A percentile compares a stretch with the other conserved stretches of the same genome.
Evolutionary conservation across 2,329 filamentous ascomycete species (phyloP).

Genomic region (Pseudomassariella vexata): DNA sequence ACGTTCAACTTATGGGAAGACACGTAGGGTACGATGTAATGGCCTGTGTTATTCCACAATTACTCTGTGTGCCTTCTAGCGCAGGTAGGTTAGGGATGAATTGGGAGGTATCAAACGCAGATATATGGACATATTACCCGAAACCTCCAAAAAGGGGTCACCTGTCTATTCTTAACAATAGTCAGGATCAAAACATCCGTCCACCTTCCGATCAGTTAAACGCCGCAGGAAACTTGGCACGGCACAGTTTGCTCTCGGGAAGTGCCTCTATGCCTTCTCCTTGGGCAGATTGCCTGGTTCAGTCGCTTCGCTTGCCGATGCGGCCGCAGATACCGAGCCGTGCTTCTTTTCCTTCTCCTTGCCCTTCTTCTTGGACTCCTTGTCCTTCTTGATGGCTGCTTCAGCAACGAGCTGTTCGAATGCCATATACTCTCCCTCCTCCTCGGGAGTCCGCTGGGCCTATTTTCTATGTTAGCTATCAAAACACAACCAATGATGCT

Average conservation of each 20-base stretch:
- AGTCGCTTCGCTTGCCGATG: conserved; percentile 7
- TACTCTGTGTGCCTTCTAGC: too few species aligned
- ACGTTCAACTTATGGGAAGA: too few species aligned
- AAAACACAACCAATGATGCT: conserved; percentile 13
- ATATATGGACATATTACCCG: too few species aligned
- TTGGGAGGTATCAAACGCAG: too few species aligned
- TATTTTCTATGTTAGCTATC: conserved; percentile 30
- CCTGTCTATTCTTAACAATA: too few species aligned
- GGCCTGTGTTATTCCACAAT: too few species aligned
- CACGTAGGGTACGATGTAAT: too few species aligned
- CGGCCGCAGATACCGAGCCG: conserved; percentile 14
- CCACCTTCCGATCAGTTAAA: too few species aligned
- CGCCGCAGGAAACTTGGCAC: too few species aligned
- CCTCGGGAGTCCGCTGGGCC: conserved; percentile 85
- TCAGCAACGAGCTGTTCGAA: conserved; percentile 98
- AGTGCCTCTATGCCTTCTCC: conserved; percentile 13
- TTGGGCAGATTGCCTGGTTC: conserved; percentile 12
- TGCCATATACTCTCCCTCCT: conserved; percentile 97
- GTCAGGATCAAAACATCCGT: too few species aligned
- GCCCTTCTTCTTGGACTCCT: conserved; percentile 65
- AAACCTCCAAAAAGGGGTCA: too few species aligned
- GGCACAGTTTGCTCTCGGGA: conserved; percentile 33
- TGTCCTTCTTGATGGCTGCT: conserved; percentile 90
- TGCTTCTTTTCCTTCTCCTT: conserved; percentile 45
- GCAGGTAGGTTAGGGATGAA: too few species aligned